phyloP scores from a whole-genome alignment of 2,329 filamentous ascomycete species.

The Rhynchosporium secalis region DNA sequence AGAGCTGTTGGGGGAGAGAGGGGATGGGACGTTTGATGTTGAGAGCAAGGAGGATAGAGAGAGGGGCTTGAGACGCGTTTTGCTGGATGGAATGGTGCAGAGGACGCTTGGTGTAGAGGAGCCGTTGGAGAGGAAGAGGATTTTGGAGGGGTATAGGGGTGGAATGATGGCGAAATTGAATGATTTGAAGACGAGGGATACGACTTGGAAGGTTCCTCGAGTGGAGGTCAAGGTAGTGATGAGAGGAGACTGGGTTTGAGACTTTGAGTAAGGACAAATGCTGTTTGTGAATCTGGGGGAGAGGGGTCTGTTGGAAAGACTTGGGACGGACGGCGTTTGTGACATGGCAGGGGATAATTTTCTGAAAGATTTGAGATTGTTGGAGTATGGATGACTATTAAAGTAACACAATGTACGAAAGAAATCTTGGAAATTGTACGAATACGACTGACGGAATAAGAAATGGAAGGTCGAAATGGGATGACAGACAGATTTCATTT shows the following conservation, averaged over 20 bases:
- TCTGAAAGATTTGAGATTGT: neutral
- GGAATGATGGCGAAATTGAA: neutral
- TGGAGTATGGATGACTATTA: neutral
- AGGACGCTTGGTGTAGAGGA: neutral
- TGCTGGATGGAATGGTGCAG: neutral
- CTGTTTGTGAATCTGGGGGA: neutral
- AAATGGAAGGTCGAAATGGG: neutral
- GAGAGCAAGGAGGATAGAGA: neutral
- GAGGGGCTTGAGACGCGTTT: neutral
- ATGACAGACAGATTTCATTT: neutral
- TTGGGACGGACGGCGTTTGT: neutral
- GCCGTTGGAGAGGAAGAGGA: neutral
- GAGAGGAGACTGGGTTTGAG: neutral
- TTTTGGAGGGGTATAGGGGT: neutral
- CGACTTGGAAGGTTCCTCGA: slow-evolving; percentile 3
- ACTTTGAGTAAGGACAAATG: neutral
- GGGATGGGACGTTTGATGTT: neutral
- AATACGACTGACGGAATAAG: neutral
- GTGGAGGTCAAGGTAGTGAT: neutral
- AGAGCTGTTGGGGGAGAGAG: neutral
- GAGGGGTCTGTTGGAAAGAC: neutral
- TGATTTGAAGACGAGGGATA: neutral
- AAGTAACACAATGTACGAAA: neutral
- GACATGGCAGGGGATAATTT: neutral
- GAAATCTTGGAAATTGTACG: neutral